phyloP scores from a whole-genome alignment of 1,284 basidiomycete genomes.

The Limonomyces culmigenus region DNA sequence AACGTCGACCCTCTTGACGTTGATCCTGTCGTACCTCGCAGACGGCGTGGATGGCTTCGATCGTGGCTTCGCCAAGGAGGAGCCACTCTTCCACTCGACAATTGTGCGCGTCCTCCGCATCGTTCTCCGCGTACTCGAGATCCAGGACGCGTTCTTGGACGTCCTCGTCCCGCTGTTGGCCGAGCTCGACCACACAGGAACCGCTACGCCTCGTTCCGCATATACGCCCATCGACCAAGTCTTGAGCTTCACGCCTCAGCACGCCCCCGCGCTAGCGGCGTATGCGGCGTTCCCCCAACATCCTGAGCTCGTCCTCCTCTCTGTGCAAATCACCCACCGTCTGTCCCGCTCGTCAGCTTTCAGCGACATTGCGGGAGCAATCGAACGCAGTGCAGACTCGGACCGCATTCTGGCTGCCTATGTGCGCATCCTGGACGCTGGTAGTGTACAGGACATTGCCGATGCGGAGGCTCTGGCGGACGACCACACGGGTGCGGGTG shows the following conservation, averaged over 20 bases:
- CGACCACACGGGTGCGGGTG: conserved; percentile 52
- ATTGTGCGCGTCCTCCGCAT: conserved; percentile 75
- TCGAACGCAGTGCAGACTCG: conserved; percentile 75
- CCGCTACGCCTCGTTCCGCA: conserved; percentile 43
- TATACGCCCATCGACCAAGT: conserved; percentile 69
- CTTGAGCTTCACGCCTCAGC: conserved; percentile 58
- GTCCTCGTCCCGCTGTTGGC: conserved; percentile 69
- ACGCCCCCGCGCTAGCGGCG: conserved; percentile 72
- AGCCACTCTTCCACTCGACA: conserved; percentile 56
- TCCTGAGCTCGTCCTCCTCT: conserved; percentile 60
- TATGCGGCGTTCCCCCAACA: conserved; percentile 64
- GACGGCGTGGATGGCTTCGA: conserved; percentile 69
- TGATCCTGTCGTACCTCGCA: conserved; percentile 60
- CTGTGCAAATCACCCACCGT: conserved; percentile 64
- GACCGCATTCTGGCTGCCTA: conserved; percentile 78
- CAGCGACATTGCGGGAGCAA: conserved; percentile 59
- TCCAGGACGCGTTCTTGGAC: conserved; percentile 84
- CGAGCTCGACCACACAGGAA: conserved; percentile 49
- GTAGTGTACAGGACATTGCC: conserved; percentile 41
- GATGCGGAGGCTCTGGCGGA: conserved; percentile 40
- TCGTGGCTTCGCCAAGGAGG: conserved; percentile 46
- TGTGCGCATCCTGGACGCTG: conserved; percentile 47
- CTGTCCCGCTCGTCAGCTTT: conserved; percentile 45
- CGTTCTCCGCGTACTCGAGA: conserved; percentile 64
- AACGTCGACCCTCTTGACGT: conserved; percentile 51